These are phyloP conservation scores for Curvularia sp. DNA, from an alignment of 2,329 filamentous ascomycete species.

Conservation along the genomic window DNA sequence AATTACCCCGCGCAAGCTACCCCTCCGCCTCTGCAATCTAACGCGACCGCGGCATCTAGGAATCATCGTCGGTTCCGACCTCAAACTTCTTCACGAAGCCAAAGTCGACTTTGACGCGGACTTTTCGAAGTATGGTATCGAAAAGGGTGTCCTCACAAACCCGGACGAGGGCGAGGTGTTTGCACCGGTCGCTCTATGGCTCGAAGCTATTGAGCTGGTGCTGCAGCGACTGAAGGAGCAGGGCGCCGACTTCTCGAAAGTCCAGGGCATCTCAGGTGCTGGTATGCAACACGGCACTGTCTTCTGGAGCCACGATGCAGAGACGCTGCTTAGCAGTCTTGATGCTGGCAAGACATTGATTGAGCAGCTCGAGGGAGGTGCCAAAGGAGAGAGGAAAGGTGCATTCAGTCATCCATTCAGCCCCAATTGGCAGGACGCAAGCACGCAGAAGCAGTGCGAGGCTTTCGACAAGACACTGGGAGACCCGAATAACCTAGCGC, in stretches of 20 bases:
- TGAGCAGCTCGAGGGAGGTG: conserved; percentile 67
- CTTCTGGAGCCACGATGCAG: conserved; percentile 81
- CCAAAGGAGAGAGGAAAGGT: conserved; percentile 51
- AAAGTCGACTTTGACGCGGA: conserved; percentile 97
- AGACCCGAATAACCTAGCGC: conserved; percentile 70
- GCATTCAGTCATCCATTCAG: conserved; percentile 86
- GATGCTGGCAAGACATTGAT: conserved; percentile 68
- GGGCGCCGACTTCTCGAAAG: conserved; percentile 73
- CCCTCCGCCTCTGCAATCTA: conserved; percentile 27
- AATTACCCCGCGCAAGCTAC: conserved; percentile 38
- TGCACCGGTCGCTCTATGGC: conserved; percentile 91
- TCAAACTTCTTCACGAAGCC: conserved; percentile 81
- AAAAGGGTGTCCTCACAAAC: conserved; percentile 87
- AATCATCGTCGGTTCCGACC: conserved; percentile 81
- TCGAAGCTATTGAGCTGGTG: conserved; percentile 89
- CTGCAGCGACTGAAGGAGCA: conserved; percentile 73
- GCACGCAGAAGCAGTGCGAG: conserved; percentile 91
- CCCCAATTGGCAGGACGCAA: conserved; percentile 98
- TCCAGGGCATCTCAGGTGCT: conserved; percentile 85
- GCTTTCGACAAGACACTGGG: conserved; percentile 79
- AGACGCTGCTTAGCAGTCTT: conserved; percentile 67
- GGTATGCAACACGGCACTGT: conserved; percentile 98
- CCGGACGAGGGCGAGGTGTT: conserved; percentile 86
- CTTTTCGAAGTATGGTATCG: conserved; percentile 71
- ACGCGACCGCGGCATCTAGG: conserved; percentile 57